Conservation (phyloP, 1,284 basidiomycete genomes). For the Naganishia sp. region DNA sequence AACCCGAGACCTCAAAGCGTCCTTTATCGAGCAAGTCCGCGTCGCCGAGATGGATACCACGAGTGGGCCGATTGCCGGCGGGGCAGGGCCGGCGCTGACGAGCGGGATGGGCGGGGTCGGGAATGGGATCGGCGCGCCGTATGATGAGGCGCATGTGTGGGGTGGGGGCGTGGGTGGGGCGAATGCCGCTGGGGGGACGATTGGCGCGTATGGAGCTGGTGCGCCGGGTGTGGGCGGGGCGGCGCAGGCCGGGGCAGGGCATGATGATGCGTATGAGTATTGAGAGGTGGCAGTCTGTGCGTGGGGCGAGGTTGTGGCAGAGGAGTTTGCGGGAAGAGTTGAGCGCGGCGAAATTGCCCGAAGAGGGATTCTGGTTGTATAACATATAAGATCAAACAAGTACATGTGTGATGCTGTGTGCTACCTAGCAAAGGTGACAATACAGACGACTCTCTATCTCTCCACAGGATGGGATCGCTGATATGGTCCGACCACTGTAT, state of each 20-base stretch:
- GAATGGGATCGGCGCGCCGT: constrained; percentile 21
- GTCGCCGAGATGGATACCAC: constrained; percentile 18
- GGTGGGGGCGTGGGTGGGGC: constrained; percentile 15
- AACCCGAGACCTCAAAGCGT: constrained; percentile 24
- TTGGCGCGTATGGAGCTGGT: constrained; percentile 15
- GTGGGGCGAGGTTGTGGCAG: background rate
- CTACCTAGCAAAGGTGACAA: too few relatives aligned
- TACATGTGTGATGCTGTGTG: too few relatives aligned
- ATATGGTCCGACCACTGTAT: too few relatives aligned
- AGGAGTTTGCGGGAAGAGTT: background rate
- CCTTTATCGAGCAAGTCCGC: constrained; percentile 26
- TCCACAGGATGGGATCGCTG: too few relatives aligned
- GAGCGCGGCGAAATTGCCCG: background rate
- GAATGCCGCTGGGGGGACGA: constrained; percentile 17
- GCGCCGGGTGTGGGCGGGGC: constrained; percentile 18
- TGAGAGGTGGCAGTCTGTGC: background rate
- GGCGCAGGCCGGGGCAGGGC: background rate
- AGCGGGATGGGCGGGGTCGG: constrained; percentile 3
- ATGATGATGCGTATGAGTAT: constrained; percentile 22
- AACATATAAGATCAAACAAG: background rate
- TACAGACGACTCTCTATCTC: too few relatives aligned
- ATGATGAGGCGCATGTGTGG: constrained; percentile 20
- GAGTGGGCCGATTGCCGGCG: background rate
- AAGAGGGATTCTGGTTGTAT: background rate
- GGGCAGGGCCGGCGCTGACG: constrained; percentile 14